A percentile compares a stretch with the other conserved stretches of the same genome.
phyloP scores from a whole-genome alignment of 192 early-diverging fungal genomes.

The Thamnidium elegans region DNA sequence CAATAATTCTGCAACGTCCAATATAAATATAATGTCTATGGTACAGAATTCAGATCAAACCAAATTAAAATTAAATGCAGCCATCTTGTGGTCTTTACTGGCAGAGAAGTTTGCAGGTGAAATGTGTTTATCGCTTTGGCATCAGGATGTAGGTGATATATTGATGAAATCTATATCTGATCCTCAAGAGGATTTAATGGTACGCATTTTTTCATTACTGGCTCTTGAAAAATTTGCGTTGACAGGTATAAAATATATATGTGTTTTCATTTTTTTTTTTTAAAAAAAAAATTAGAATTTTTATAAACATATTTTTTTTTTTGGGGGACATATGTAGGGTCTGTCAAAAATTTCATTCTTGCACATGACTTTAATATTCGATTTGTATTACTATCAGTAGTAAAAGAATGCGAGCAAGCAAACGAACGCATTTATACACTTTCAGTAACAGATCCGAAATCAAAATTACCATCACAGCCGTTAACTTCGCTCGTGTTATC shows the following conservation, averaged over 20 bases:
- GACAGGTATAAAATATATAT: constrained; percentile 40
- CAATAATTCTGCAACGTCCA: too few species aligned
- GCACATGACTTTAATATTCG: constrained; percentile 11
- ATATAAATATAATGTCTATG: too few species aligned
- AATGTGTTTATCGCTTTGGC: constrained; percentile 45
- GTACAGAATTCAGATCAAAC: too few species aligned
- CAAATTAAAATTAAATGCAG: constrained; percentile 39
- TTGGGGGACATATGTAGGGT: constrained; percentile 2
- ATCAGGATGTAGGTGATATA: constrained; percentile 44
- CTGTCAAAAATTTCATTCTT: constrained; percentile 15
- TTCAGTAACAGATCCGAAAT: not conserved
- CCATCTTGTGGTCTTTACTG: constrained; percentile 51
- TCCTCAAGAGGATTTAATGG: constrained; percentile 36
- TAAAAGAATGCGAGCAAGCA: constrained; percentile 21
- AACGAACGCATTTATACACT: constrained; percentile 3
- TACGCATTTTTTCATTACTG: constrained; percentile 51
- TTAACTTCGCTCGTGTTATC: not conserved
- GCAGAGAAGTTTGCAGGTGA: constrained; percentile 56
- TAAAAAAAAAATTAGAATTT: not conserved
- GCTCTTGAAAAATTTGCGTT: constrained; percentile 58
- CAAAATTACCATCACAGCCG: not conserved
- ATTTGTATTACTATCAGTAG: not conserved
- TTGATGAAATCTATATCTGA: constrained; percentile 42
- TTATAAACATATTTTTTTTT: not conserved
- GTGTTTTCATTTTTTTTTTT: not conserved